A percentile compares a stretch with the other conserved stretches of the same genome.
These are phyloP conservation scores for Penicillium soppii DNA, from an alignment of 495 filamentous ascomycete genomes.

Conservation along the genomic window DNA sequence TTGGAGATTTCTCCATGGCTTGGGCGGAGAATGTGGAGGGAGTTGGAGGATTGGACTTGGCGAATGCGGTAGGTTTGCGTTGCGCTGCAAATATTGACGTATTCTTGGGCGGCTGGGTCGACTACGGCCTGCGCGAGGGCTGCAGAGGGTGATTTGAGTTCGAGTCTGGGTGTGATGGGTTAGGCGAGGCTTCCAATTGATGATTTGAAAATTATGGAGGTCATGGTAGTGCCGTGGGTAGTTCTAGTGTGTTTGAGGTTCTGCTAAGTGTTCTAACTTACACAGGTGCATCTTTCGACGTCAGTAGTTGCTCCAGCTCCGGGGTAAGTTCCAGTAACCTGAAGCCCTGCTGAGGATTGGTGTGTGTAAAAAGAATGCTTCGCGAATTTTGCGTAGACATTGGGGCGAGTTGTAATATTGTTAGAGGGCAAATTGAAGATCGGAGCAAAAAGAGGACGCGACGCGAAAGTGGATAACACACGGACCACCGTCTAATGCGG, in stretches of 20 bases:
- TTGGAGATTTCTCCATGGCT: slow-evolving; percentile 30
- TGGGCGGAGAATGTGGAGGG: slow-evolving; percentile 69
- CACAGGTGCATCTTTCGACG: slow-evolving; percentile 58
- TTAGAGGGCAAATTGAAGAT: not conserved
- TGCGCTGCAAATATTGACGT: slow-evolving; percentile 71
- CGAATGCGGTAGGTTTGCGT: slow-evolving; percentile 74
- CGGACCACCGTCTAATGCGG: slow-evolving; percentile 34
- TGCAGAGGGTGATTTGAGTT: slow-evolving; percentile 56
- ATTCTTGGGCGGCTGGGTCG: slow-evolving; percentile 45
- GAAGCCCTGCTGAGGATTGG: slow-evolving; percentile 59
- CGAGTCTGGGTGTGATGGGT: slow-evolving; percentile 48
- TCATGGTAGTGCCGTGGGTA: not conserved
- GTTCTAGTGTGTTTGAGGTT: not conserved
- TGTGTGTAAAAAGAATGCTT: slow-evolving; percentile 64
- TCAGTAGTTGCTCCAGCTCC: slow-evolving; percentile 66
- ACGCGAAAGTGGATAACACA: slow-evolving; percentile 18
- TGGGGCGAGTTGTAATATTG: slow-evolving; percentile 4
- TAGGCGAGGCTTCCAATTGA: not conserved
- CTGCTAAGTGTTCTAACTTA: slow-evolving; percentile 39
- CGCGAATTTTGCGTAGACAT: slow-evolving; percentile 63
- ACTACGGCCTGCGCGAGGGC: slow-evolving; percentile 22
- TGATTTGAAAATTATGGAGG: not conserved
- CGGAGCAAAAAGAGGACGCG: not conserved
- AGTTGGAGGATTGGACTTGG: slow-evolving; percentile 91
- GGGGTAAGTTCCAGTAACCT: slow-evolving; percentile 80